phyloP scores from a whole-genome alignment of 371 early-diverging fungal species.

The Syncephalastrum racemosum region DNA sequence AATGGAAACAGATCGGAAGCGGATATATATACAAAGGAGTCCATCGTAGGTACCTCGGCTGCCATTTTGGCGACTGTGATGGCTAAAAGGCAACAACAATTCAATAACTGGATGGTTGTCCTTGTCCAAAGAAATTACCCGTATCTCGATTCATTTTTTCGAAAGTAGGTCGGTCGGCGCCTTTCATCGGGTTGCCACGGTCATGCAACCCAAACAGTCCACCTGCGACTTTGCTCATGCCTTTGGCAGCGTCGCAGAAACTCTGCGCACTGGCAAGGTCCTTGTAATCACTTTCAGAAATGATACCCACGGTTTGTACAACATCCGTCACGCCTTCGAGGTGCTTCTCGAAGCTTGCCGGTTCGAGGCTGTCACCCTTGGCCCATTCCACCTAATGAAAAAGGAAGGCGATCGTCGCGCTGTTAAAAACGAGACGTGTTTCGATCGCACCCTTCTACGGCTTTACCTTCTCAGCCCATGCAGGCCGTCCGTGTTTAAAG shows the following conservation, averaged over 20 bases:
- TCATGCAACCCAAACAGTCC: conserved; percentile 34
- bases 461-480: conserved; percentile 46
- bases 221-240: conserved; percentile 19
- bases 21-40: conserved; percentile 70
- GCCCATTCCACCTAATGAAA: conserved; percentile 57
- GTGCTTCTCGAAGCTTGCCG: conserved; percentile 53
- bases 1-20: conserved; percentile 68
- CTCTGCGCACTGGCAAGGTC: conserved; percentile 49
- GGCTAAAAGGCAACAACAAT: conserved; percentile 44
- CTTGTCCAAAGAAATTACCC: conserved; percentile 34
- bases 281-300: conserved; percentile 74
- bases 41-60: conserved; percentile 44
- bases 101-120: neutral
- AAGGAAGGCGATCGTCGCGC: neutral
- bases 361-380: conserved; percentile 65
- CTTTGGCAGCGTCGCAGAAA: conserved; percentile 37
- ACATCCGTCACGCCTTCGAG: conserved; percentile 64
- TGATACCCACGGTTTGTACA: conserved; percentile 73
- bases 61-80: conserved; percentile 53
- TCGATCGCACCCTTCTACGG: neutral
- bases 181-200: conserved; percentile 48
- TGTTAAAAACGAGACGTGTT: neutral
- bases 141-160: conserved; percentile 76
- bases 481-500: conserved; percentile 30
- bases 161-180: conserved; percentile 39